Base-by-base conservation (phyloP, 192 early-diverging fungal species). In the Oehlia diaphana region DNA sequence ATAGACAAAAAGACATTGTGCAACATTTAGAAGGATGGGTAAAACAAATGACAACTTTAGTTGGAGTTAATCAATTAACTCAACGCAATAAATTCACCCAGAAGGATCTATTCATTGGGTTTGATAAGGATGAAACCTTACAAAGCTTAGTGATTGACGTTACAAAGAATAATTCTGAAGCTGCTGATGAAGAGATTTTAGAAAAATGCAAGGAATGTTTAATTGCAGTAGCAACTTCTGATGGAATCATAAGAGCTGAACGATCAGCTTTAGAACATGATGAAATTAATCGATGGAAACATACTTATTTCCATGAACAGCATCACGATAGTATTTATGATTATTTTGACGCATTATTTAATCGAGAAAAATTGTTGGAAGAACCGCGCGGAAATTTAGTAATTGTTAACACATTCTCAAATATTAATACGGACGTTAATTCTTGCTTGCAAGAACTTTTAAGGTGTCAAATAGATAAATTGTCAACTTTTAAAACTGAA, bases 71-170 rank as follows among this genome's bases (percentile, higher is more conserved):
- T n/a, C 16, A 31, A 37, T 8, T 26, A 31, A 47, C 19, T 1
- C 53, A 10, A n/a, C 14, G 19, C 16, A 78, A 16, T 26, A 9
- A 28, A 4, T 81, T 76, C 63, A 49, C 63, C 2, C 7, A 61
- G 8, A 68, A 42, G 16, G 80, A 81, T 64, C 10, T 81, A 23
- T 81, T 81, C 5, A 76, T 81, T 67, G 74, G 80, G 4, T 81
- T 69, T 39, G 19, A 66, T 23, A 9, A 12, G 26, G 66, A 50
- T n/a, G 74, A 77, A 31, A 81, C 75, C 14, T 16, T 81, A 19
- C 73, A 70, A 35, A 81, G 80, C 42, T 63, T 79, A 61, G 67
- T 79, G 21, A 71, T 79, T 7, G 35, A 79, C 33, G 0, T 13
- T 35, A 16, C 26, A 9, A 53, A 72, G 37, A 79, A 63, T 13